These are phyloP conservation scores for Cucumis melo DNA, from an alignment of 306 rosid genomes.

Conservation along the genomic window DNA sequence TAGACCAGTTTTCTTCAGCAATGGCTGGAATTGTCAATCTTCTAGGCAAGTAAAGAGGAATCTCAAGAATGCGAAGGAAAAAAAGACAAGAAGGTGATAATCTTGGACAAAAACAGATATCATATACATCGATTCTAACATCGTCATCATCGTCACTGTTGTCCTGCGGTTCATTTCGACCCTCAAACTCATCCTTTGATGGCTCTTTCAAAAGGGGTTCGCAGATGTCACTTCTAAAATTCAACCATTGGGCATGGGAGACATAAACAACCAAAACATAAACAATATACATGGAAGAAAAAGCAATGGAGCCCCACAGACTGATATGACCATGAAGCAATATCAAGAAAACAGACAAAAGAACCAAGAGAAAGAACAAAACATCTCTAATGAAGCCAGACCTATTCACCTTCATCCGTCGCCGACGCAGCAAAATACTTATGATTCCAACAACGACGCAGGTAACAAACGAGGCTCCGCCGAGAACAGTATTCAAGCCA, in stretches of 20 bases:
- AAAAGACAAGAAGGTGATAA: not conserved
- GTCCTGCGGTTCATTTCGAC: not conserved
- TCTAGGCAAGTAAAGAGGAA: conserved; percentile 71
- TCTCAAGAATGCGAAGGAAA: conserved; percentile 19
- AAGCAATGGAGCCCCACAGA: conserved; percentile 46
- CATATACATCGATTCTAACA: not conserved
- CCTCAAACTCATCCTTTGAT: not conserved
- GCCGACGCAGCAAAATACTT: conserved; percentile 27
- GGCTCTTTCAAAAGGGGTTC: conserved; percentile 4
- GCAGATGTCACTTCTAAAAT: not conserved
- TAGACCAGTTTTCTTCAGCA: conserved; percentile 61
- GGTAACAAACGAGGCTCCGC: conserved; percentile 62
- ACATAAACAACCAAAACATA: conserved; percentile 53
- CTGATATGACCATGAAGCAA: conserved; percentile 36
- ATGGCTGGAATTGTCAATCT: conserved; percentile 63
- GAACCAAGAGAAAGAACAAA: conserved; percentile 43
- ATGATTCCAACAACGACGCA: conserved; percentile 56
- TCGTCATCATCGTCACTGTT: not conserved
- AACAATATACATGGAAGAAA: conserved; percentile 38
- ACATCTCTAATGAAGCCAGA: conserved; percentile 47
- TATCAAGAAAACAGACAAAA: conserved; percentile 30
- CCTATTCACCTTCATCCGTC: conserved; percentile 25
- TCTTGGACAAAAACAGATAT: not conserved
- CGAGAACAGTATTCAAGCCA: conserved; percentile 63
- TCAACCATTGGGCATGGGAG: conserved; percentile 24